A percentile compares a stretch with the other conserved stretches of the same genome.
These are phyloP conservation scores for Camelina laxa DNA, from an alignment of 345 rosid species.

Conservation along the genomic window DNA sequence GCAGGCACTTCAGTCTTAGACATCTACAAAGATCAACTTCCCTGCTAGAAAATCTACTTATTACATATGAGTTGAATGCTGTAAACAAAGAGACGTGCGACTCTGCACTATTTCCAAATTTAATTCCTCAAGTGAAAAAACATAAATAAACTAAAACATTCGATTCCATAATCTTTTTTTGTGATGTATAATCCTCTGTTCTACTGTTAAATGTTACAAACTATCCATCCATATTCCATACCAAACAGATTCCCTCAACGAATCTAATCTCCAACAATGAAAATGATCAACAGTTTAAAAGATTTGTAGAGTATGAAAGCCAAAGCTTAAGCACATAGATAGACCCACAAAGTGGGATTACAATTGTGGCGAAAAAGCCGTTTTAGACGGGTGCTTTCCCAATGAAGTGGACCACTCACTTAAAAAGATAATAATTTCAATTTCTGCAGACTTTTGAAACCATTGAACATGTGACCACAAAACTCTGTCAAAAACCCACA, in stretches of 20 bases:
- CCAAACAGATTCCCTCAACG: background rate
- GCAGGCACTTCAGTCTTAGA: constrained; percentile 55
- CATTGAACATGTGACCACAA: constrained; percentile 43
- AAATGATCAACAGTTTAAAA: background rate
- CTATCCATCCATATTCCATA: background rate
- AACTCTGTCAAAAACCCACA: constrained; percentile 12
- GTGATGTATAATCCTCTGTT: background rate
- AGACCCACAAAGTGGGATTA: constrained; percentile 35
- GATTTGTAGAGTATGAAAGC: background rate
- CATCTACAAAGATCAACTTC: constrained; percentile 64
- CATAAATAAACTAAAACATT: background rate
- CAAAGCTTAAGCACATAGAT: background rate
- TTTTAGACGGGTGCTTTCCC: constrained; percentile 40
- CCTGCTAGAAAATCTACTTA: constrained; percentile 41
- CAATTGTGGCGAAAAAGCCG: constrained; percentile 35
- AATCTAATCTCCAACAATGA: background rate
- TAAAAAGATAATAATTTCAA: constrained; percentile 13
- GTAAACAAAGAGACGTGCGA: constrained; percentile 18
- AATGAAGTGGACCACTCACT: constrained; percentile 33
- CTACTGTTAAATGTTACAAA: background rate
- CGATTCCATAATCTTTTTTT: background rate
- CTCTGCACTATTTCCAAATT: background rate
- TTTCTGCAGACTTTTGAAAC: constrained; percentile 23
- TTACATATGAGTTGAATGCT: constrained; percentile 20
- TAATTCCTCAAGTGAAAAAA: background rate